phyloP scores from a whole-genome alignment of 331 rosid genomes.

The Spiraea crenata region DNA sequence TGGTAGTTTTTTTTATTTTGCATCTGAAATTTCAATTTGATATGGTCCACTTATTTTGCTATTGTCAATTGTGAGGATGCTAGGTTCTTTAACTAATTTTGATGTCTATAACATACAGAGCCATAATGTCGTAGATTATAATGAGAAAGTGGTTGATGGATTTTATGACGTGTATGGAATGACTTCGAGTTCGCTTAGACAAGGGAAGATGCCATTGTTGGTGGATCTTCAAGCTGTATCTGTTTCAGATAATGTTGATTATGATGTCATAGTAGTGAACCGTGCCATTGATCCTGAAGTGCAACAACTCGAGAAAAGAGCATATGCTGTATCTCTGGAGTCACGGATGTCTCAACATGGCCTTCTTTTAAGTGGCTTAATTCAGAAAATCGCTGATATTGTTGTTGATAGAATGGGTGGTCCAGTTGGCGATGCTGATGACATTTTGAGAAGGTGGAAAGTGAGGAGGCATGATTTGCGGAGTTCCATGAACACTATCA shows the following conservation, averaged over 20 bases:
- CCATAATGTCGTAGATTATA: slow-evolving; percentile 77
- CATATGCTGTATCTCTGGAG: slow-evolving; percentile 42
- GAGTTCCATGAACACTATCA: slow-evolving; percentile 52
- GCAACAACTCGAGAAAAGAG: slow-evolving; percentile 69
- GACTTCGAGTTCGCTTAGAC: slow-evolving; percentile 53
- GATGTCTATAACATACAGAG: slow-evolving; percentile 50
- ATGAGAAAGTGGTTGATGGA: slow-evolving; percentile 89
- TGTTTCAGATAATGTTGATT: slow-evolving; percentile 58
- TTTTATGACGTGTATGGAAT: slow-evolving; percentile 85
- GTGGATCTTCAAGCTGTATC: slow-evolving; percentile 66
- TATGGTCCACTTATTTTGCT: neutral
- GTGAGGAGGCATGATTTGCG: slow-evolving; percentile 67
- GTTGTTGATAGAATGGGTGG: slow-evolving; percentile 98
- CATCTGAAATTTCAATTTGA: neutral
- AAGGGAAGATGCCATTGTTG: slow-evolving; percentile 92
- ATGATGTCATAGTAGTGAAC: slow-evolving; percentile 81
- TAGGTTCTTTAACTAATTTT: slow-evolving; percentile 14
- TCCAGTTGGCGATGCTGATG: slow-evolving; percentile 83
- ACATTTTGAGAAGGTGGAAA: slow-evolving; percentile 72
- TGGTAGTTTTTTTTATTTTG: neutral
- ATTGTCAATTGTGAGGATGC: slow-evolving; percentile 9
- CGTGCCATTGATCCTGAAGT: slow-evolving; percentile 64
- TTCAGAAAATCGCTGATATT: slow-evolving; percentile 84
- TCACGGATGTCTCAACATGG: slow-evolving; percentile 60
- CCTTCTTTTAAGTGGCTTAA: slow-evolving; percentile 59